Conservation (phyloP, 2,329 filamentous ascomycete genomes). For the Hypoxylon sp. region DNA sequence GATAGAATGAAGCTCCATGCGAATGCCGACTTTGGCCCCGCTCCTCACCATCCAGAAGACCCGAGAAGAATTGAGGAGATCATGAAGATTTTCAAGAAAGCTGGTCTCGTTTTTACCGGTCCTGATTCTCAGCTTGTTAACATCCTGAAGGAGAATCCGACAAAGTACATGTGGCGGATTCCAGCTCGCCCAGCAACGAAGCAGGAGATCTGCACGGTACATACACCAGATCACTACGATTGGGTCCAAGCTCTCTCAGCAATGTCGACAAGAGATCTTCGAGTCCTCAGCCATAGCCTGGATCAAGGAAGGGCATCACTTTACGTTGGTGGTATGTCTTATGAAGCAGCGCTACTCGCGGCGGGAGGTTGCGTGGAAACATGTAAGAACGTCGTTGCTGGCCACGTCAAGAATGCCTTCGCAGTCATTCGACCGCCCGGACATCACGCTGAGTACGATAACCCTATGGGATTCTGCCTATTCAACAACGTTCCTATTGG, state of each 20-base stretch:
- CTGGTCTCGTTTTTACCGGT: slow-evolving; percentile 79
- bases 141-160: slow-evolving; percentile 67
- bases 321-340: slow-evolving; percentile 87
- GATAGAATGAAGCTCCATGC: slow-evolving; percentile 95
- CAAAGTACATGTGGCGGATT: slow-evolving; percentile 80
- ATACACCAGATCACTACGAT: slow-evolving; percentile 80
- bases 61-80: slow-evolving; percentile 93
- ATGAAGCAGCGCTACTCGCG: slow-evolving; percentile 83
- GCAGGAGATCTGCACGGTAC: slow-evolving; percentile 84
- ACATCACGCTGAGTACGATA: slow-evolving; percentile 90
- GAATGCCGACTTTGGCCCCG: slow-evolving; percentile 79
- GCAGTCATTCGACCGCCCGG: slow-evolving; percentile 95
- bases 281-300: slow-evolving; percentile 71
- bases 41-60: slow-evolving; percentile 93
- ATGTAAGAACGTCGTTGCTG: slow-evolving; percentile 87
- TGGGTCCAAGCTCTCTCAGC: slow-evolving; percentile 76
- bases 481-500: slow-evolving; percentile 98
- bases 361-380: slow-evolving; percentile 96
- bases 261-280: slow-evolving; percentile 73
- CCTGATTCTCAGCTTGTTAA: slow-evolving; percentile 66
- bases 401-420: slow-evolving; percentile 92
- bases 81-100: slow-evolving; percentile 86
- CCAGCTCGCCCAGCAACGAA: slow-evolving; percentile 80
- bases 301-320: slow-evolving; percentile 79
- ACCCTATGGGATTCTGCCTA: slow-evolving; percentile 93